Evolutionary conservation across 805 yeast species (phyloP).

Genomic region (Cyberlindnera misumaiensis): DNA sequence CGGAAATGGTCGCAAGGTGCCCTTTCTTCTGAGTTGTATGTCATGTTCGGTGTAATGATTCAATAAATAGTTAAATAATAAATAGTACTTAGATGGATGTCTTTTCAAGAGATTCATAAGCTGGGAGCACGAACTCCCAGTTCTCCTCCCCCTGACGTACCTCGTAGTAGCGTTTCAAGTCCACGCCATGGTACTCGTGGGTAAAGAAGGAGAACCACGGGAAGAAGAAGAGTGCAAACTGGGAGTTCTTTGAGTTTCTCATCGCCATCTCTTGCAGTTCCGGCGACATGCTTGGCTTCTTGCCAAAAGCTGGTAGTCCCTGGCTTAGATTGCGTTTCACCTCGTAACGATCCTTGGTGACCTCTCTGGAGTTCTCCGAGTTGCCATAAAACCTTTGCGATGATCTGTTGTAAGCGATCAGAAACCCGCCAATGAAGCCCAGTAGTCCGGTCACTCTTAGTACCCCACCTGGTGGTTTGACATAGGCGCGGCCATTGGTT

Average conservation of each 20-base stretch:
- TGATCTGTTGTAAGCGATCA: constrained; percentile 60
- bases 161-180: constrained; percentile 42
- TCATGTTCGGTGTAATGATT: constrained; percentile 1
- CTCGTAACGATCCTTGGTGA: constrained; percentile 65
- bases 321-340: constrained; percentile 57
- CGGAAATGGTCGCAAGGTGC: too few relatives aligned
- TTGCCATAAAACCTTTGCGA: constrained; percentile 73
- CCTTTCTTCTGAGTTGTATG: too few relatives aligned
- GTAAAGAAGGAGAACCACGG: constrained; percentile 81
- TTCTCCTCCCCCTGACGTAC: constrained; percentile 20
- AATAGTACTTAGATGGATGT: constrained; percentile 6
- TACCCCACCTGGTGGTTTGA: constrained; percentile 46
- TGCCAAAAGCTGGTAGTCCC: constrained; percentile 64
- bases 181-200: constrained; percentile 81
- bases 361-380: constrained; percentile 67
- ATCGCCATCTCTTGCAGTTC: constrained; percentile 70
- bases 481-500: constrained; percentile 35
- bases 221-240: constrained; percentile 48
- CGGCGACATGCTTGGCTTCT: constrained; percentile 49
- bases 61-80: constrained; percentile 8
- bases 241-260: constrained; percentile 71
- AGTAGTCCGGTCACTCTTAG: constrained; percentile 54
- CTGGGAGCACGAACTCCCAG: constrained; percentile 20
- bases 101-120: constrained; percentile 17
- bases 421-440: constrained; percentile 70